Conservation (phyloP, 176 grass and related monocot genomes). For the Leersia perrieri region DNA sequence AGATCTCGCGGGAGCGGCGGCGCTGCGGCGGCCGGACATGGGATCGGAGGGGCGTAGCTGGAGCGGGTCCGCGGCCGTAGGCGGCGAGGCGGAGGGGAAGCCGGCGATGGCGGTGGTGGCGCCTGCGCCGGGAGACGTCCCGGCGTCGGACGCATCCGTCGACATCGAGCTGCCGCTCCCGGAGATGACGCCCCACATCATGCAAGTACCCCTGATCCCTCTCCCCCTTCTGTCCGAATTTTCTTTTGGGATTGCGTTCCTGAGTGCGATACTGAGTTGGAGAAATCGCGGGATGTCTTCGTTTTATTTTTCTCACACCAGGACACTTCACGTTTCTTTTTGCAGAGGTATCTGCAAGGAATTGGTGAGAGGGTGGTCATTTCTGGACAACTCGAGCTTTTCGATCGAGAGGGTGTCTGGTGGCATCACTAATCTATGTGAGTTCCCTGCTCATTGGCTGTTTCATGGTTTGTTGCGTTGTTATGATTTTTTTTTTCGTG, state of each 20-base stretch:
- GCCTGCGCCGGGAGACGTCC: constrained; percentile 35
- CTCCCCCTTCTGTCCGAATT: neutral
- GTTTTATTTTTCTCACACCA: neutral
- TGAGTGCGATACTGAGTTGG: neutral
- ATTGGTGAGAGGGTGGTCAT: constrained; percentile 54
- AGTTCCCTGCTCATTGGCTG: constrained; percentile 27
- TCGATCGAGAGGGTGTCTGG: constrained; percentile 77
- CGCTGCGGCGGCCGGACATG: too few species aligned
- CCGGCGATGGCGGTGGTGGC: neutral
- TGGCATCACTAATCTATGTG: constrained; percentile 92
- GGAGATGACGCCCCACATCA: constrained; percentile 67
- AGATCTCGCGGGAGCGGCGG: neutral
- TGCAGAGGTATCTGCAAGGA: constrained; percentile 75
- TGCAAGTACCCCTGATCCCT: constrained; percentile 45
- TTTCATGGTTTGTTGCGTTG: neutral
- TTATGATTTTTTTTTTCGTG: neutral
- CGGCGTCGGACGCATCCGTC: constrained; percentile 44
- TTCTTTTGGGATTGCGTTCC: neutral
- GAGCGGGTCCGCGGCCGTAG: neutral
- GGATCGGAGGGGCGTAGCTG: constrained; percentile 49
- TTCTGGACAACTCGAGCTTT: constrained; percentile 69
- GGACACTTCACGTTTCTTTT: neutral
- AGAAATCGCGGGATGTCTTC: neutral
- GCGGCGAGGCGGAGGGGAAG: constrained; percentile 3
- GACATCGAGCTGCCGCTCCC: constrained; percentile 76